Evolutionary conservation across 2,329 filamentous ascomycete species (phyloP), one percentile per base, ranked within the genome.

Genomic region (Trichoderma oligosporum): DNA sequence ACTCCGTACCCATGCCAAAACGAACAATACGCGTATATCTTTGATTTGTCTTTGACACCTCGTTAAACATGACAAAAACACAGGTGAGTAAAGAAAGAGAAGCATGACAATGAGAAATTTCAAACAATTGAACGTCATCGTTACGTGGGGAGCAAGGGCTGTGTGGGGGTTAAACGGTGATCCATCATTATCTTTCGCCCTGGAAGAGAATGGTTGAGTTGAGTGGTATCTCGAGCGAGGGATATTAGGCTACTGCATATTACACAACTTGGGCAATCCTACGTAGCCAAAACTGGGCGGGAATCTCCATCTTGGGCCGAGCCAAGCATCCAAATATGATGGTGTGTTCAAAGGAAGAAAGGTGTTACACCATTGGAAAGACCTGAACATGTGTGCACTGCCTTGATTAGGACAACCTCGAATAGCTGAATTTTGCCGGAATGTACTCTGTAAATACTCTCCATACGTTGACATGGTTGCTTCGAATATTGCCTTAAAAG

Each of bases 121-220:
- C 29, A 22, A 39, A 38, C 24, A 31, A 22, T 22, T 20, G 29
- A 55, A 55, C 52, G 52, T 55, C 52, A 55, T 55, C 7, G 33
- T 41, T 55, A 38, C 52, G 42, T 38, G n/a, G 16, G 11, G 31
- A 46, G n/a, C 51, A 29, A 54, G 49, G 49, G 16, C 29, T 39
- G 29, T 54, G 51, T 29, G 35, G 47, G 12, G 47, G 20, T 36
- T 41, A 31, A 14, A 16, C 27, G 36, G 25, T 36, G 31, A n/a
- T n/a, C n/a, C n/a, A n/a, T n/a, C n/a, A n/a, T n/a, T n/a, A n/a
- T n/a, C n/a, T n/a, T n/a, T n/a, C n/a, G n/a, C n/a, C n/a, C n/a
- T n/a, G n/a, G n/a, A n/a, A n/a, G n/a, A n/a, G n/a, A n/a, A n/a
- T n/a, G n/a, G n/a, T n/a, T n/a, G n/a, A n/a, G n/a, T n/a, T n/a